Evolutionary conservation across 2,329 filamentous ascomycete genomes (phyloP).

Genomic region (Talaromyces islandicus): DNA sequence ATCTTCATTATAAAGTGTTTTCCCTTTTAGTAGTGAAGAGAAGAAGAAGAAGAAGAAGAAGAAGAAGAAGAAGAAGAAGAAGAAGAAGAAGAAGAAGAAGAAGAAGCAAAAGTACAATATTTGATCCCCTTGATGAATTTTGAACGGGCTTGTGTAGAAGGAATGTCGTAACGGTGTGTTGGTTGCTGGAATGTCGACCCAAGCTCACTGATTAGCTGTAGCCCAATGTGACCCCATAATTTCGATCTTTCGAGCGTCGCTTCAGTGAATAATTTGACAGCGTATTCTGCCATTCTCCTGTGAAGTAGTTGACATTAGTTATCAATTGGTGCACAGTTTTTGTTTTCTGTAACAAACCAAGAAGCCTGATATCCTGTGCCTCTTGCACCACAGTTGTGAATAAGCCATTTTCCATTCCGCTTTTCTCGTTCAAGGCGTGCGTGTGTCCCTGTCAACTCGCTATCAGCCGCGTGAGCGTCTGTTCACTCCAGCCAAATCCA

Average conservation of each 20-base stretch:
- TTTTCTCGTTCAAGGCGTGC: slow-evolving; percentile 2
- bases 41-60: too few relatives aligned
- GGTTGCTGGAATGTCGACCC: background rate
- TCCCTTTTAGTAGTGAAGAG: background rate
- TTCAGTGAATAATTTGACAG: slow-evolving; percentile 1
- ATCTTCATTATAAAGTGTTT: too few relatives aligned
- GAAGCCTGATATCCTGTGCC: slow-evolving; percentile 7
- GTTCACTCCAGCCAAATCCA: background rate
- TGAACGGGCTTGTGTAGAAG: too few relatives aligned
- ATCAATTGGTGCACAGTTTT: background rate
- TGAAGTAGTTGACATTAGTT: background rate
- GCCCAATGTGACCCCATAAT: background rate
- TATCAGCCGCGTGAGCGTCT: background rate
- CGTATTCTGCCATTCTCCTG: slow-evolving; percentile 2
- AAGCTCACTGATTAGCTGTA: background rate
- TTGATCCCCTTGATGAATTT: background rate
- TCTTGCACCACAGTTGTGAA: slow-evolving; percentile 24
- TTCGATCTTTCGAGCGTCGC: slow-evolving; percentile 2
- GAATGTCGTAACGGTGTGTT: background rate
- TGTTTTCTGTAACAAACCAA: background rate
- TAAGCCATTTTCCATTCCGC: slow-evolving; percentile 4
- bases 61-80: too few relatives aligned
- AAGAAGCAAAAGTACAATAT: too few relatives aligned
- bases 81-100: too few relatives aligned
- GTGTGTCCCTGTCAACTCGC: background rate